These are phyloP conservation scores for Cenococcum geophilum DNA, from an alignment of 495 filamentous ascomycete genomes.

Conservation along the genomic window DNA sequence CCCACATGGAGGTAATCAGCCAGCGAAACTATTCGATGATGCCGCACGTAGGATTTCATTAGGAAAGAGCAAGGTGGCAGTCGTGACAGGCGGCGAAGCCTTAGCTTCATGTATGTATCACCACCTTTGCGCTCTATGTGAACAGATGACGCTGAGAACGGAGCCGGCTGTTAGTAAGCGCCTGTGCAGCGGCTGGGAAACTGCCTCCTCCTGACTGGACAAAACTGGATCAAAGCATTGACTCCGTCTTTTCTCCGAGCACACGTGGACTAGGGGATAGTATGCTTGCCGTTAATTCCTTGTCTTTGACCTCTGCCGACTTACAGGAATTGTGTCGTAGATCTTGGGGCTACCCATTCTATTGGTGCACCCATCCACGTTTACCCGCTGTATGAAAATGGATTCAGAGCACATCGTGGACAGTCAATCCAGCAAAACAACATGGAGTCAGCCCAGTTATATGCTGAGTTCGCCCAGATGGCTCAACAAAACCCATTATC, in stretches of 20 bases:
- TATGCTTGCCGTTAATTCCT: conserved; percentile 30
- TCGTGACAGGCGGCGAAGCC: conserved; percentile 54
- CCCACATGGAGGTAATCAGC: conserved; percentile 51
- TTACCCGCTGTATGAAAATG: conserved; percentile 52
- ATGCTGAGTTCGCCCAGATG: conserved; percentile 46
- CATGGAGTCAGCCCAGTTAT: conserved; percentile 44
- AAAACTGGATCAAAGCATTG: conserved; percentile 34
- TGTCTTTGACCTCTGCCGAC: conserved; percentile 10
- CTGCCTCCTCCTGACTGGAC: conserved; percentile 49
- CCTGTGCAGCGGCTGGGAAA: conserved; percentile 33
- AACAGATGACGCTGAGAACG: conserved; percentile 4
- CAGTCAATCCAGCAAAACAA: conserved; percentile 48
- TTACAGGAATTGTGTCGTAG: conserved; percentile 19
- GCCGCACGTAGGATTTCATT: conserved; percentile 47
- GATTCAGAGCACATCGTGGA: conserved; percentile 44
- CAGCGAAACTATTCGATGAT: conserved; percentile 50
- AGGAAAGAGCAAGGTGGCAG: conserved; percentile 45
- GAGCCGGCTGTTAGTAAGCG: conserved; percentile 27
- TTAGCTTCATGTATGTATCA: conserved; percentile 46
- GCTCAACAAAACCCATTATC: conserved; percentile 43
- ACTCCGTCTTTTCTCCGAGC: conserved; percentile 38
- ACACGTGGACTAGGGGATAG: conserved; percentile 34
- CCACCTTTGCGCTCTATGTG: not conserved
- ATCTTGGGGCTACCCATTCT: conserved; percentile 43
- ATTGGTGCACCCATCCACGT: conserved; percentile 50